Evolutionary conservation across 305 asterid species (phyloP).

Genomic region (Solanum hybrid): DNA sequence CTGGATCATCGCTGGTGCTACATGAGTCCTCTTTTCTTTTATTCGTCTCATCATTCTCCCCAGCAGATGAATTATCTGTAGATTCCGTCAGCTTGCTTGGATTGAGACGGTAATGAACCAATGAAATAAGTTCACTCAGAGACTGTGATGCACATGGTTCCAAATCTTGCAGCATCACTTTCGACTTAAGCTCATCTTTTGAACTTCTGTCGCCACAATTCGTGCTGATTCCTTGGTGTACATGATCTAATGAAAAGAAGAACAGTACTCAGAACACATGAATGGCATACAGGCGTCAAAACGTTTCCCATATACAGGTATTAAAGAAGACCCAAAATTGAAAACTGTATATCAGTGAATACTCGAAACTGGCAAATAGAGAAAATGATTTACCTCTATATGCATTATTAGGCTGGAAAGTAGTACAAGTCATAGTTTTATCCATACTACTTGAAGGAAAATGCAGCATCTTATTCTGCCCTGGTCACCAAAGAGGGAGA

Average conservation of each 20-base stretch:
- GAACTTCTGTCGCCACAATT: conserved; percentile 24
- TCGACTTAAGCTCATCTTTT: conserved; percentile 26
- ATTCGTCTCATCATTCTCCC: conserved; percentile 25
- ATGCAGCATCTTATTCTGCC: conserved; percentile 73
- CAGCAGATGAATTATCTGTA: conserved; percentile 21
- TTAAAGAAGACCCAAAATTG: background rate
- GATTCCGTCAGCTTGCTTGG: conserved; percentile 31
- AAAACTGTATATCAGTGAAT: background rate
- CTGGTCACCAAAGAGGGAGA: conserved; percentile 32
- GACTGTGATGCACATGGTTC: conserved; percentile 46
- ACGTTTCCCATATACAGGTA: conserved; percentile 6
- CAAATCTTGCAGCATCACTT: conserved; percentile 42
- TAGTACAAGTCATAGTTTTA: conserved; percentile 17
- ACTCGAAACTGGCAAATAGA: background rate
- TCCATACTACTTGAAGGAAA: conserved; percentile 28
- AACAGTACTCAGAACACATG: conserved; percentile 11
- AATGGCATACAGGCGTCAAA: conserved; percentile 7
- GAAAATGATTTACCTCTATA: conserved; percentile 16
- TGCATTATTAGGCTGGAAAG: conserved; percentile 29
- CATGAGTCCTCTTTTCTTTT: conserved; percentile 22
- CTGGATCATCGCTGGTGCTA: conserved; percentile 59
- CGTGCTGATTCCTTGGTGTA: conserved; percentile 20
- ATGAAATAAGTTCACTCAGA: conserved; percentile 64
- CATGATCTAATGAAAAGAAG: conserved; percentile 22
- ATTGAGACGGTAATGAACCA: conserved; percentile 56